These are phyloP conservation scores for Chaetomiaceae sp. DNA, from an alignment of 2,329 filamentous ascomycete genomes.

Conservation along the genomic window DNA sequence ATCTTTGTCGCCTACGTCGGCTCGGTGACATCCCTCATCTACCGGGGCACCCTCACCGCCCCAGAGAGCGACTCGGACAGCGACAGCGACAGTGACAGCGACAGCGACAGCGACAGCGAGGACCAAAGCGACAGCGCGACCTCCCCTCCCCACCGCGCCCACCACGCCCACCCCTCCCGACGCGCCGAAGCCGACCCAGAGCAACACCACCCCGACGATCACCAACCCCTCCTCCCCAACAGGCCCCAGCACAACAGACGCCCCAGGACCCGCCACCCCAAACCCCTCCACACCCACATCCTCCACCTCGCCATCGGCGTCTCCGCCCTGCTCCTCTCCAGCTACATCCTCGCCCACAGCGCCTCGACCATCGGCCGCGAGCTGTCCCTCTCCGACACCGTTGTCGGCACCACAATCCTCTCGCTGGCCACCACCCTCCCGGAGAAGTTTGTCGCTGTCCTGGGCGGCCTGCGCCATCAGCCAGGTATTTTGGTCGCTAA, in stretches of 20 bases:
- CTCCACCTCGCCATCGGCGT: constrained; percentile 40
- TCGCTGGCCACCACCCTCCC: constrained; percentile 48
- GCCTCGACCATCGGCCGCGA: constrained; percentile 37
- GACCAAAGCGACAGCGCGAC: neutral
- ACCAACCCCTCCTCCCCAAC: neutral
- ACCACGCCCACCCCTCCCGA: neutral
- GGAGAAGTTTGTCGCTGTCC: constrained; percentile 46
- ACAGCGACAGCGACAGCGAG: constrained; percentile 1
- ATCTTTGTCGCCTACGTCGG: constrained; percentile 41
- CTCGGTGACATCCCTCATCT: constrained; percentile 42
- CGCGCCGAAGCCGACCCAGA: neutral
- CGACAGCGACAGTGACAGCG: constrained; percentile 23
- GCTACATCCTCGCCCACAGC: constrained; percentile 45
- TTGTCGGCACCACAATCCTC: constrained; percentile 44
- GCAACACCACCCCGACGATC: neutral
- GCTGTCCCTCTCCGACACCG: constrained; percentile 39
- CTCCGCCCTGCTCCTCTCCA: constrained; percentile 39
- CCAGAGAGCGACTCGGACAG: constrained; percentile 40
- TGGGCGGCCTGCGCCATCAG: constrained; percentile 42
- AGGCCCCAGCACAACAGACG: neutral
- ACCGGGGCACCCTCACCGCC: constrained; percentile 36
- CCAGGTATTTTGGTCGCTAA: constrained; percentile 46
- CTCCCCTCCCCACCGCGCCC: too few relatives aligned
- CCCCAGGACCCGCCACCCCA: constrained; percentile 2
- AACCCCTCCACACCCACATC: constrained; percentile 19